These are phyloP conservation scores for Trichoderma sp. DNA, from an alignment of 2,329 filamentous ascomycete genomes.

Conservation along the genomic window DNA sequence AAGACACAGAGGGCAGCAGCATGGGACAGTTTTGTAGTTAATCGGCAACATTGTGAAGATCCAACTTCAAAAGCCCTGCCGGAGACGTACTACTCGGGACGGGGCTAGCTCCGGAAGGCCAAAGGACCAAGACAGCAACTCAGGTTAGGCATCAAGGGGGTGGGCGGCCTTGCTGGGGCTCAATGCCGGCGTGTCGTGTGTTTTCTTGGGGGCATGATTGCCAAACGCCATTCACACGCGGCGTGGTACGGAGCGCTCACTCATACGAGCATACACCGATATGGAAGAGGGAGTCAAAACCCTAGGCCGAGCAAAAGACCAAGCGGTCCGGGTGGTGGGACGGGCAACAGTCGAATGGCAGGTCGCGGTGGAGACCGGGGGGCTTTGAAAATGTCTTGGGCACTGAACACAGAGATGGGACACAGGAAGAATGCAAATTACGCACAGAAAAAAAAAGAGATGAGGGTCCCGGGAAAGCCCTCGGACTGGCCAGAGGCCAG, in stretches of 20 bases:
- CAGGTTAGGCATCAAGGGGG: conserved; percentile 30
- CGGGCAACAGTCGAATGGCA: conserved; percentile 13
- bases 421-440: conserved; percentile 19
- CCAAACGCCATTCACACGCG: conserved; percentile 18
- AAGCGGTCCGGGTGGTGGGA: conserved; percentile 17
- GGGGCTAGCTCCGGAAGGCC: conserved; percentile 19
- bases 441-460: conserved; percentile 19
- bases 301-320: conserved; percentile 18
- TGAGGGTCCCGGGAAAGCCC: conserved; percentile 13
- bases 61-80: conserved; percentile 18
- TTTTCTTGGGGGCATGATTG: conserved; percentile 19
- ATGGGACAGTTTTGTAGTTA: conserved; percentile 20
- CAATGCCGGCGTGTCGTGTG: conserved; percentile 22
- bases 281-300: conserved; percentile 15
- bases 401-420: conserved; percentile 17
- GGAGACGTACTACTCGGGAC: conserved; percentile 16
- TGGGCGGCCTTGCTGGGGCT: conserved; percentile 19
- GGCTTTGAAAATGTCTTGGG: conserved; percentile 18
- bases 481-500: conserved; percentile 19
- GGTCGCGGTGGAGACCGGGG: conserved; percentile 16
- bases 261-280: conserved; percentile 19
- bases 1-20: conserved; percentile 4
- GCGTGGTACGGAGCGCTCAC: conserved; percentile 20
- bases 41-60: conserved; percentile 21
- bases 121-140: conserved; percentile 25